Conservation (phyloP, 1,139 yeast species). For the Yarrowia galli region DNA sequence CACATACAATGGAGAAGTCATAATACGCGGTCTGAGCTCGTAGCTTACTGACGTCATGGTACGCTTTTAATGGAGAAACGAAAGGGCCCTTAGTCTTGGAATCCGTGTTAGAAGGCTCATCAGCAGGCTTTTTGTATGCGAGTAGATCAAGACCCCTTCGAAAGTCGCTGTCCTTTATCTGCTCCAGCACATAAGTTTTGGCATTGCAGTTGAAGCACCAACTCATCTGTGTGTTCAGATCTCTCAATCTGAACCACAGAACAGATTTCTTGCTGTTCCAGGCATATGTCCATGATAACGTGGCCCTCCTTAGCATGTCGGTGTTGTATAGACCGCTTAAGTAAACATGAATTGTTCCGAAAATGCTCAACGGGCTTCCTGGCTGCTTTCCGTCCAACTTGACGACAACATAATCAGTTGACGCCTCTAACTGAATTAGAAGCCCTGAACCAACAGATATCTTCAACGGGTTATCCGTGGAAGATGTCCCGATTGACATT, state of each 20-base stretch:
- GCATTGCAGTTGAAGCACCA: background rate
- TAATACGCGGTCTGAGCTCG: background rate
- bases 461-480: no score
- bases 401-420: no score
- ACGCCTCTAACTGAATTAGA: no score
- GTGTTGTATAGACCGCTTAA: no score
- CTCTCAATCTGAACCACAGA: background rate
- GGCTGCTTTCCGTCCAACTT: no score
- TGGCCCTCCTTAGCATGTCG: no score
- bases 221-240: no score
- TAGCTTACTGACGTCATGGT: background rate
- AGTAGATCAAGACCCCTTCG: background rate
- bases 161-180: background rate
- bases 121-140: background rate
- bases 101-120: background rate
- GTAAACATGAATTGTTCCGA: no score
- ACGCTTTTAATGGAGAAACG: background rate
- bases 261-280: background rate
- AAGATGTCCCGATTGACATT: no score
- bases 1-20: background rate
- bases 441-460: no score
- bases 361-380: no score
- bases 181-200: background rate
- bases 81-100: background rate
- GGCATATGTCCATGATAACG: no score